Evolutionary conservation across 2,329 filamentous ascomycete species (phyloP).

Genomic region (Alternaria rosae): DNA sequence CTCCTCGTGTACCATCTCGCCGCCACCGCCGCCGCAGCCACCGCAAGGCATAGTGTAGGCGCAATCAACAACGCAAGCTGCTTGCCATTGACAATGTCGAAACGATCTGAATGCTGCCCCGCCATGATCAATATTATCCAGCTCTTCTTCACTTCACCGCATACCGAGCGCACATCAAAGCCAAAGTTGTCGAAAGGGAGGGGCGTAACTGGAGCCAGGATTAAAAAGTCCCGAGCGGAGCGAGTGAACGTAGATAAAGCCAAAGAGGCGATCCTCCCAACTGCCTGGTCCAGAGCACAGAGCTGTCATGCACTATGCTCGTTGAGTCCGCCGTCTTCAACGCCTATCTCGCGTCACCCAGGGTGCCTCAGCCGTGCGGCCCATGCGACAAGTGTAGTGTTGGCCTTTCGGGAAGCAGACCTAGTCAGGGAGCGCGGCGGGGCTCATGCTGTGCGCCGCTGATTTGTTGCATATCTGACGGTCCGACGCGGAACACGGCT

Average conservation of each 20-base stretch:
- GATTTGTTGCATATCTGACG: conserved; percentile 7
- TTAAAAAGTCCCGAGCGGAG: conserved; percentile 7
- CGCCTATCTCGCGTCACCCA: conserved; percentile 12
- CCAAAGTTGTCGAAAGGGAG: conserved; percentile 6
- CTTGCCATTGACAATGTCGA: conserved; percentile 27
- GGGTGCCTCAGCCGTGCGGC: conserved; percentile 7
- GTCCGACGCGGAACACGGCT: conserved; percentile 14
- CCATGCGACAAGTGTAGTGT: conserved; percentile 15
- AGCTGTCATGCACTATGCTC: conserved; percentile 16
- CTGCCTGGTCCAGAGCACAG: conserved; percentile 10
- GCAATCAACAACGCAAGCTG: conserved; percentile 26
- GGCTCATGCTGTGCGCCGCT: not conserved
- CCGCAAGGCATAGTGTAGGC: conserved; percentile 23
- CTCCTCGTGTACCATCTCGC: conserved; percentile 30
- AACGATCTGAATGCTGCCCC: conserved; percentile 16
- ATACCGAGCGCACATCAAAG: conserved; percentile 8
- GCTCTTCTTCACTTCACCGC: conserved; percentile 8
- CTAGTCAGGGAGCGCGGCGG: not conserved
- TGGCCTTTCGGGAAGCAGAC: conserved; percentile 4
- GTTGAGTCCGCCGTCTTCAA: conserved; percentile 5
- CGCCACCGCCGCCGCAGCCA: conserved; percentile 20
- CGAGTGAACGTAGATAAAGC: conserved; percentile 11
- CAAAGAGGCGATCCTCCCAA: conserved; percentile 9
- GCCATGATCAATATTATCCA: conserved; percentile 16
- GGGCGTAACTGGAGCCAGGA: conserved; percentile 9